Evolutionary conservation across 352 stramenopile species (phyloP).

Genomic region (Globisporangium spinosum): DNA sequence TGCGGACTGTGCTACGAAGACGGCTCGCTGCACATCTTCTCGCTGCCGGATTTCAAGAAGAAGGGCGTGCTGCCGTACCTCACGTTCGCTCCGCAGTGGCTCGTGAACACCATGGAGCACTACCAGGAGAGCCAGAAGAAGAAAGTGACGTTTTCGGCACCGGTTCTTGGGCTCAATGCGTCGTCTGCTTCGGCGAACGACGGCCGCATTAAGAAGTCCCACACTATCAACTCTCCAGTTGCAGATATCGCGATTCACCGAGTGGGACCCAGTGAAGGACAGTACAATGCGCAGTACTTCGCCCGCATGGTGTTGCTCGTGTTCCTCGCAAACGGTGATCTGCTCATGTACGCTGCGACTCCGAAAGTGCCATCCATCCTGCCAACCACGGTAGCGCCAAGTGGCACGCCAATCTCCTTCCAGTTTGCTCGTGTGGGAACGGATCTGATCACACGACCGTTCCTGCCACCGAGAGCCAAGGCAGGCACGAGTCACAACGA

Average conservation of each 20-base stretch:
- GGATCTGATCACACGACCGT: conserved; percentile 76
- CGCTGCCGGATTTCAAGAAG: conserved; percentile 79
- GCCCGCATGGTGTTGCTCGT: conserved; percentile 79
- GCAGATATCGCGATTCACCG: conserved; percentile 82
- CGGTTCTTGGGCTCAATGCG: conserved; percentile 66
- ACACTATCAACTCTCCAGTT: conserved; percentile 78
- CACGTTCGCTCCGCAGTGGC: conserved; percentile 70
- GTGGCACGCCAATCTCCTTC: conserved; percentile 29
- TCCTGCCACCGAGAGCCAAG: conserved; percentile 57
- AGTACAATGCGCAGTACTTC: conserved; percentile 70
- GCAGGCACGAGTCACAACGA: conserved; percentile 43
- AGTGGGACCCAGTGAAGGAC: conserved; percentile 68
- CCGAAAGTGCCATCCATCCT: conserved; percentile 38
- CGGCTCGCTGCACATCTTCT: conserved; percentile 80
- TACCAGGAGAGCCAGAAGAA: conserved; percentile 55
- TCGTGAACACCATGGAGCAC: conserved; percentile 75
- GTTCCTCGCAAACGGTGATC: conserved; percentile 79
- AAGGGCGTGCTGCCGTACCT: conserved; percentile 79
- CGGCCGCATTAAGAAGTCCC: conserved; percentile 73
- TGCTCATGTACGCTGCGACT: conserved; percentile 73
- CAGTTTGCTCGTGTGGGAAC: conserved; percentile 65
- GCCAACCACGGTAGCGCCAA: conserved; percentile 12
- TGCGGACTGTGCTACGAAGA: conserved; percentile 81
- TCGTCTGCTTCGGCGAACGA: conserved; percentile 69
- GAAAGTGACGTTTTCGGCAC: conserved; percentile 49